Conservation (phyloP, 2,329 filamentous ascomycete species). For the Xylaria sp. region DNA sequence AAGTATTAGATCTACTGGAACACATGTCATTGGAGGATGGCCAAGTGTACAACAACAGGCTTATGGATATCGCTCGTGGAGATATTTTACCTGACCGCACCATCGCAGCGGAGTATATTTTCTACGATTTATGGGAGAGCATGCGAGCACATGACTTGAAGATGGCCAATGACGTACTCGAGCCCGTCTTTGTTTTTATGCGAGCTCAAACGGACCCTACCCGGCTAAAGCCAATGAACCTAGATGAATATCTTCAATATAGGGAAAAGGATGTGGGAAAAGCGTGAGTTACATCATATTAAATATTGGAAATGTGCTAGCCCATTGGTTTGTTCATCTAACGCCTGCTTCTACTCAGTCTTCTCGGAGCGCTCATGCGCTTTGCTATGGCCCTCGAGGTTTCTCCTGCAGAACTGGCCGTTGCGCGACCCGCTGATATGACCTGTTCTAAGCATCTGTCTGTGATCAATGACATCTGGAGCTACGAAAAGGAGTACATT, state of each 20-base stretch:
- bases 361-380: slow-evolving; percentile 53
- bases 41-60: slow-evolving; percentile 22
- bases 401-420: slow-evolving; percentile 44
- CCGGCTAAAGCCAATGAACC: slow-evolving; percentile 43
- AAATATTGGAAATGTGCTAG: too few relatives aligned
- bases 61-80: slow-evolving; percentile 53
- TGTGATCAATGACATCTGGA: slow-evolving; percentile 46
- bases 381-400: slow-evolving; percentile 52
- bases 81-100: slow-evolving; percentile 48
- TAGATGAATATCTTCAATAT: slow-evolving; percentile 54
- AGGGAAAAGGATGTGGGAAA: slow-evolving; percentile 55
- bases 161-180: slow-evolving; percentile 53
- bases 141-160: slow-evolving; percentile 53
- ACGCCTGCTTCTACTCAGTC: slow-evolving; percentile 35
- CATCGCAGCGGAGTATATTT: slow-evolving; percentile 53
- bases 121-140: slow-evolving; percentile 54
- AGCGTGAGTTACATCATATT: slow-evolving; percentile 46
- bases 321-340: background rate
- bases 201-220: slow-evolving; percentile 53
- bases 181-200: slow-evolving; percentile 56
- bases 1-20: slow-evolving; percentile 30
- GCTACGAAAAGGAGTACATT: slow-evolving; percentile 43
- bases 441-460: slow-evolving; percentile 55
- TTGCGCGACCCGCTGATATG: slow-evolving; percentile 46
- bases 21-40: slow-evolving; percentile 24